These are phyloP conservation scores for Neonectria neomacrospora DNA, from an alignment of 2,329 filamentous ascomycete species.

Conservation along the genomic window DNA sequence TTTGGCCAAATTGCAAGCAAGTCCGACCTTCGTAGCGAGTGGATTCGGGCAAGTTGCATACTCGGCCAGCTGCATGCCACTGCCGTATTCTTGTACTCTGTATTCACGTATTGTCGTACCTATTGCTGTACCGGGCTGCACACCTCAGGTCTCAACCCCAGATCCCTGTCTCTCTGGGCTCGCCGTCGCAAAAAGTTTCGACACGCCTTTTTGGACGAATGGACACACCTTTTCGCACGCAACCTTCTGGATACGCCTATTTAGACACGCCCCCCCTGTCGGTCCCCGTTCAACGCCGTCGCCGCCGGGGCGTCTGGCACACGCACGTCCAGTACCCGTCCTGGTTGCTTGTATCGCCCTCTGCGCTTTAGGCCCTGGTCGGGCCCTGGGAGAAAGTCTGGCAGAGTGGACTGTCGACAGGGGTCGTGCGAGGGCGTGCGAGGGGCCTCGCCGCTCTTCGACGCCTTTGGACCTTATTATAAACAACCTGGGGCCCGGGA, in stretches of 20 bases:
- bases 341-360: conserved; percentile 26
- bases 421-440: conserved; percentile 26
- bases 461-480: conserved; percentile 36
- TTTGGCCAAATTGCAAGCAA: conserved; percentile 16
- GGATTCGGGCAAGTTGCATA: conserved; percentile 27
- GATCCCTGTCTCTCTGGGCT: conserved; percentile 32
- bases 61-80: conserved; percentile 22
- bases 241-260: conserved; percentile 17
- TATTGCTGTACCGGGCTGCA: conserved; percentile 26
- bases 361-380: conserved; percentile 18
- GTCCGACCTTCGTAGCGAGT: neutral
- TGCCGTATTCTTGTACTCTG: conserved; percentile 1
- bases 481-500: conserved; percentile 41
- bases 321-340: conserved; percentile 16
- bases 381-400: conserved; percentile 25
- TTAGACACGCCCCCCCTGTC: conserved; percentile 25
- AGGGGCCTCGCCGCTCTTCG: conserved; percentile 29
- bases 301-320: conserved; percentile 22
- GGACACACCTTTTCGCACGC: conserved; percentile 7
- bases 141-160: conserved; percentile 33
- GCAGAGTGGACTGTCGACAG: conserved; percentile 39
- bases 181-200: conserved; percentile 23
- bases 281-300: conserved; percentile 25
- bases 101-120: conserved; percentile 21
- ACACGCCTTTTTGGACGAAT: conserved; percentile 8